Conservation (phyloP, 305 asterid genomes). For the Stenogyne calaminthoides region DNA sequence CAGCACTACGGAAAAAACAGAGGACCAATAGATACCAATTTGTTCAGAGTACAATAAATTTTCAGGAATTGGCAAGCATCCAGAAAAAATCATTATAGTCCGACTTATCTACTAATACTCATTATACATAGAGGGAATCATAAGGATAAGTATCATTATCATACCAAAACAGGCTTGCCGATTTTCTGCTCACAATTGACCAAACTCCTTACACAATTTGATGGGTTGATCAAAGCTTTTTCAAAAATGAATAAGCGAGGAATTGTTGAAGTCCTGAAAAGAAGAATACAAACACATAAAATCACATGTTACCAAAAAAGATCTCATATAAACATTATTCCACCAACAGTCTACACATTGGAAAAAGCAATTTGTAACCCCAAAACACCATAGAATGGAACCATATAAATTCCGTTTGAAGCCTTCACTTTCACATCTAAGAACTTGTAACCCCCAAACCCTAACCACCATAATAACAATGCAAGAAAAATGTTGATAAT, state of each 20-base stretch:
- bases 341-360: not conserved
- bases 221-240: slow-evolving; percentile 57
- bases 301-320: slow-evolving; percentile 8
- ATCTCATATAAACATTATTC: not conserved
- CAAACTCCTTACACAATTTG: slow-evolving; percentile 55
- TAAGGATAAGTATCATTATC: slow-evolving; percentile 22
- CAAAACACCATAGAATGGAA: not conserved
- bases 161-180: slow-evolving; percentile 76
- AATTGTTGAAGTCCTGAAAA: slow-evolving; percentile 74
- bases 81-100: not conserved
- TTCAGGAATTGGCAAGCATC: not conserved
- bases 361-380: not conserved
- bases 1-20: not conserved
- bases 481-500: not conserved
- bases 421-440: not conserved
- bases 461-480: not conserved
- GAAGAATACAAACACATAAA: slow-evolving; percentile 8
- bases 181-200: slow-evolving; percentile 38
- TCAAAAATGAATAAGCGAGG: slow-evolving; percentile 82
- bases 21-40: slow-evolving; percentile 8
- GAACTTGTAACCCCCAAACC: not conserved
- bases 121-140: not conserved
- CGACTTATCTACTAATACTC: not conserved
- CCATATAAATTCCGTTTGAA: not conserved
- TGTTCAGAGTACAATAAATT: not conserved